Base-by-base conservation (phyloP, 768 basidiomycete genomes). In the Amanita pseudoporphyria region DNA sequence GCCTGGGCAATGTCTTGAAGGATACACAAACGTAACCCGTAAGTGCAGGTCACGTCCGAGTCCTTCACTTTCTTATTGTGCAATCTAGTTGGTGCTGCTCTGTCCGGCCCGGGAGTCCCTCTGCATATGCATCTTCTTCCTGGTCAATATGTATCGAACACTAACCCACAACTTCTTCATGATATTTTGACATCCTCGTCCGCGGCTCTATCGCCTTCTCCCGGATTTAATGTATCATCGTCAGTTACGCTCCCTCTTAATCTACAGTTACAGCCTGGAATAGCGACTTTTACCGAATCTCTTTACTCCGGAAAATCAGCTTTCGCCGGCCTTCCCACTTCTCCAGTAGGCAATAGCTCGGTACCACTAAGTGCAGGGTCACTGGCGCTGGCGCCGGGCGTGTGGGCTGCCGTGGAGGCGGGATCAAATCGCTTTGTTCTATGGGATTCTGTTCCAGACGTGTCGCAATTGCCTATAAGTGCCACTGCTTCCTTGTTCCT, bases 1-100 rank as follows among this genome's bases (percentile, higher is more conserved):
- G 85, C 84, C 87, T 62, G 87, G 87, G 57, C 87, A 91, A 84
- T 90, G 88, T 71, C 67, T 90, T 50, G 75, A 88, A 64, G 88
- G 88, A 51, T 77, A 67, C 65, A 79, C 84, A 28, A 89, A 90
- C 60, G 77, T 73, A 19, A 83, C 85, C 58, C 68, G 85, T 81
- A 51, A 30, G 69, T 65, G 14, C 36, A 67, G 71, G 59, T 78
- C 30, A 54, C 75, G 51, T 69, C 39, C 3, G 28, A n/a, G n/a
- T 18, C 12, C 26, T 4, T 22, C 32, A 49, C 9, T 45, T 5
- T 41, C 52, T 12, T 16, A 36, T 36, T 22, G 47, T 45, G 18
- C 28, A 22, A 19, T 39, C 14, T 52, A 91, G 88, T 91, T 53
- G 88, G 88, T 54, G 78, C 77, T 54, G 79, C 71, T 45, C 62